Evolutionary conservation across 371 early-diverging fungal species (phyloP).

Genomic region (Haplosporangium sp.): DNA sequence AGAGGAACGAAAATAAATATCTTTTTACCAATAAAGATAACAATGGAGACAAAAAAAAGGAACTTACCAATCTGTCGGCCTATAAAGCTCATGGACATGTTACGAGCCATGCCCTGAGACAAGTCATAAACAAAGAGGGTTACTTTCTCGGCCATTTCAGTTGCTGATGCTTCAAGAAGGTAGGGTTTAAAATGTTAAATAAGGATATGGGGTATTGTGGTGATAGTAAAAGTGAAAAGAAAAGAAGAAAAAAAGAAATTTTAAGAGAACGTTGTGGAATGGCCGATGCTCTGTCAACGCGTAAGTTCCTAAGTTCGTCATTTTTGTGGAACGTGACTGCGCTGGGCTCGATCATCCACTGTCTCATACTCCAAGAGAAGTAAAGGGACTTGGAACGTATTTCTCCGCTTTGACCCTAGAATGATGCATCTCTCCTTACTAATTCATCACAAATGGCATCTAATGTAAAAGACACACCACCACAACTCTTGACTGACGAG

Average conservation of each 20-base stretch:
- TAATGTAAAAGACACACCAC: background rate
- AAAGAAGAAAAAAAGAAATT: background rate
- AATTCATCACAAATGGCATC: conserved; percentile 1
- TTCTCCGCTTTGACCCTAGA: background rate
- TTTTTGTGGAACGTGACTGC: background rate
- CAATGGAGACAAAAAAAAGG: no score
- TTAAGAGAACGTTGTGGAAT: background rate
- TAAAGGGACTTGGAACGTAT: background rate
- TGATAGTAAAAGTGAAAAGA: background rate
- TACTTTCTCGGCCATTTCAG: conserved; percentile 57
- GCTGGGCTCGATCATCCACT: background rate
- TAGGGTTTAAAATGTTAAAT: no score
- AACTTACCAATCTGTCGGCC: conserved; percentile 76
- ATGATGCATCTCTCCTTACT: background rate
- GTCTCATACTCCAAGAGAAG: background rate
- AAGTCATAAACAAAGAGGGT: conserved; percentile 84
- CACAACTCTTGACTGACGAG: conserved; percentile 30
- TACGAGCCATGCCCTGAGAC: conserved; percentile 77
- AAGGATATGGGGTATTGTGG: background rate
- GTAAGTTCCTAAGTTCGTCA: background rate
- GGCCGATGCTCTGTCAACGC: background rate
- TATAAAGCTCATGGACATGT: conserved; percentile 70
- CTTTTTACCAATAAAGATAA: no score
- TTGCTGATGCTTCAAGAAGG: background rate
- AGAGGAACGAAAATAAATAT: no score